These are phyloP conservation scores for Umbelopsis vinacea DNA, from an alignment of 192 early-diverging fungal species.

Conservation along the genomic window DNA sequence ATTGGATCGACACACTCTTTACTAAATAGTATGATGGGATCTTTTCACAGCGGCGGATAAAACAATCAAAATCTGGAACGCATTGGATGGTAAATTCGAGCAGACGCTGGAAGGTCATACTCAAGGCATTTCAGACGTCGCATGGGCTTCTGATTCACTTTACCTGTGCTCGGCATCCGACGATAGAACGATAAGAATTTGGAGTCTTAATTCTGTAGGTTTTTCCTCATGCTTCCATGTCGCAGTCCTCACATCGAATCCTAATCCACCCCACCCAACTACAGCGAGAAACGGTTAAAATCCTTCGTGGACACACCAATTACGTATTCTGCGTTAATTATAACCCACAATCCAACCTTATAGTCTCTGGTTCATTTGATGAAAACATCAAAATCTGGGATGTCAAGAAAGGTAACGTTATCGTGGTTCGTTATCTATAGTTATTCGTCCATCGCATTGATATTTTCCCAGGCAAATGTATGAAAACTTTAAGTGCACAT, in stretches of 20 bases:
- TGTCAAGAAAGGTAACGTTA: conserved; percentile 70
- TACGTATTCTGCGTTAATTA: conserved; percentile 99
- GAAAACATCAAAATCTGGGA: conserved; percentile 98
- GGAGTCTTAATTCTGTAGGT: conserved; percentile 79
- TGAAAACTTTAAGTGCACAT: conserved; percentile 92
- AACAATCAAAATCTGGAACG: conserved; percentile 94
- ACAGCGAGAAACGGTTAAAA: conserved; percentile 70
- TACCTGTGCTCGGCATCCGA: conserved; percentile 91
- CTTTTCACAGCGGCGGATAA: conserved; percentile 87
- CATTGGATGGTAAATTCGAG: conserved; percentile 81
- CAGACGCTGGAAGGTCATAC: conserved; percentile 88
- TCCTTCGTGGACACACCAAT: conserved; percentile 91
- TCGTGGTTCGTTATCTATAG: background rate
- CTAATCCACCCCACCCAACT: no score
- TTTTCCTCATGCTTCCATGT: no score
- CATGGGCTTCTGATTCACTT: conserved; percentile 93
- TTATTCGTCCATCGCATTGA: background rate
- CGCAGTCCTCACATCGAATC: no score
- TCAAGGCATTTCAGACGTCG: conserved; percentile 93
- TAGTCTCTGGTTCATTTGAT: conserved; percentile 98
- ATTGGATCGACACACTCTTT: background rate
- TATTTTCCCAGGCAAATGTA: conserved; percentile 71
- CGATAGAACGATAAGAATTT: conserved; percentile 94
- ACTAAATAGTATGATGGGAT: background rate
- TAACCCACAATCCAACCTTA: conserved; percentile 90